Evolutionary conservation across 257 asterid genomes (phyloP), one percentile per base, ranked within the genome.

Genomic region (Solanum etuberosum): DNA sequence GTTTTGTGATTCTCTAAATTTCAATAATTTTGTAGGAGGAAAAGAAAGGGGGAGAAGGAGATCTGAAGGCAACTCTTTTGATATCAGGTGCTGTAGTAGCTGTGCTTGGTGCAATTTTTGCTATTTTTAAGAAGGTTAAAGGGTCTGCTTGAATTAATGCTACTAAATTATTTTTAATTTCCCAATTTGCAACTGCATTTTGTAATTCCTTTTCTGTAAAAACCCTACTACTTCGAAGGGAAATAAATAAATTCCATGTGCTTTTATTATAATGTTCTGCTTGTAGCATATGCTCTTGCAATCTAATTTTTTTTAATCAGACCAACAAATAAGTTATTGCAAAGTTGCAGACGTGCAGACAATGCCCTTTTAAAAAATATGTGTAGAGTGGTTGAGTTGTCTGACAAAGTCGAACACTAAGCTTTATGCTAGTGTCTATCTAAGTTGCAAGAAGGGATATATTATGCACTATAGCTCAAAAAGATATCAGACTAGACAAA

Each of bases 51-150:
- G 86, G 87, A 61, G 88, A 74, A 16, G 82, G 25, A 25, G 74
- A 89, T 42, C 81, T 92, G 34, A 93, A 92, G 87, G 70, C 91
- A 4, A 46, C 88, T 12, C 88, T 94, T 12, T 4, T 93, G 27
- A 82, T 94, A 23, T 90, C 96, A 21, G 96, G 94, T 35, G 93
- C 54, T 51, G 92, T 82, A 86, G 88, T 93, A 40, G 95, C 95
- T 27, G 90, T 91, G 1, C 18, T 92, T 73, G 98, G 95, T 77
- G 94, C 91, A n/a, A 57, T 94, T 78, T 87, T 92, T 61, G 95
- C 93, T 21, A 70, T 92, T 1, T 86, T 80, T 15, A 92, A 90
- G 90, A 92, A 92, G 91, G 87, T 89, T 3, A 94, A 82, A 89
- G 90, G 86, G 74, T 88, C 93, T 2, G 20, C 61, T 63, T 48